Evolutionary conservation across 2,329 filamentous ascomycete species (phyloP), one percentile per base, ranked within the genome.

Genomic region (Dactylellina haptotyla): DNA sequence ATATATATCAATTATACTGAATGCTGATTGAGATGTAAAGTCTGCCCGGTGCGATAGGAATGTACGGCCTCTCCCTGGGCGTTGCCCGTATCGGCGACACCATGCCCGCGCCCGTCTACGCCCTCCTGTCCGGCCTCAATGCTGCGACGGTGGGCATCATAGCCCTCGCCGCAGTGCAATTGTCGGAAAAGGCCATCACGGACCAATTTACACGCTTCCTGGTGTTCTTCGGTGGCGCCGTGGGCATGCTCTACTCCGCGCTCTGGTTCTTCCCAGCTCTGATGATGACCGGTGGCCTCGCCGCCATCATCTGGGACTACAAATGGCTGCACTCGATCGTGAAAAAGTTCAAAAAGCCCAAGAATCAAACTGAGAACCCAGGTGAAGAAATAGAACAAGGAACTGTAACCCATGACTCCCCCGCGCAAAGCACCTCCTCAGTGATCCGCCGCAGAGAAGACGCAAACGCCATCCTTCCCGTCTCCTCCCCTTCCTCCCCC

Each of bases 181-280:
- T 92, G 0, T 85, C 89, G 0, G 82, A 87, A 12, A 91, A 90
- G 75, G 86, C 89, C 0, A 88, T 92, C 62, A 88, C 85, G 0
- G 89, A 92, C 77, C 82, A 82, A 18, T 51, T 90, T 2, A 88
- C 89, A 0, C 82, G 89, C 0, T 81, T 88, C 0, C 76, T 92
- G 1, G 87, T 92, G 0, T 88, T 91, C 10, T 77, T 88, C 4
- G 85, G 85, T 2, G 90, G 83, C 0, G 83, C 85, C 6, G 89
- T 88, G 0, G 90, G 89, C 0, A 80, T 92, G 75, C 83, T 90
- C 53, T 92, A 92, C 76, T 91, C 87, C 54, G 86, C 89, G 0
- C 80, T 92, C 0, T 93, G 90, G 90, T 93, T 90, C 76, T 92
- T 91, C 48, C 90, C 90, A 0, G 77, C 87, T 0, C 78, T 92